These are phyloP conservation scores for Athelia sp. DNA, from an alignment of 1,284 basidiomycete species.

Conservation along the genomic window DNA sequence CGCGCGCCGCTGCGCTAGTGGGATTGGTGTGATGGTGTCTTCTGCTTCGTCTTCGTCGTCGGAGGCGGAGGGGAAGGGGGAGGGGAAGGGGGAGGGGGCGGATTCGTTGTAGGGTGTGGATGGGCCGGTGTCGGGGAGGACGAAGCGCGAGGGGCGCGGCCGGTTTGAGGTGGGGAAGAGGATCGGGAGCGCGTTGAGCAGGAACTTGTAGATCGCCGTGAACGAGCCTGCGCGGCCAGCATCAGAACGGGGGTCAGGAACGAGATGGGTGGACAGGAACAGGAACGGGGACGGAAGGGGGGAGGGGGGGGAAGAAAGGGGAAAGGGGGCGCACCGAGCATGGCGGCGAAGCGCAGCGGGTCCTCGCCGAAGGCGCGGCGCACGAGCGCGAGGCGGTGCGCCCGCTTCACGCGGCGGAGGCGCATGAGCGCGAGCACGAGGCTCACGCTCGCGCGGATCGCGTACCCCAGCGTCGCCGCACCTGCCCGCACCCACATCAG, in stretches of 20 bases:
- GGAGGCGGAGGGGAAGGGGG: conserved; percentile 9
- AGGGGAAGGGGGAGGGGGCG: conserved; percentile 12
- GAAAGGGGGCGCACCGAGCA: conserved; percentile 58
- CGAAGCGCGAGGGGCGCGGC: conserved; percentile 3
- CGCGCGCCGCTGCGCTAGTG: conserved; percentile 27
- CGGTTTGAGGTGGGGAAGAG: conserved; percentile 43
- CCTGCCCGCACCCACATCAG: conserved; percentile 43
- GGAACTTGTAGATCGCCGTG: conserved; percentile 76
- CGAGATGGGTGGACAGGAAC: too few species aligned
- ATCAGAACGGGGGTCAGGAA: too few species aligned
- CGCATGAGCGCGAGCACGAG: conserved; percentile 70
- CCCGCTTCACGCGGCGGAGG: conserved; percentile 57
- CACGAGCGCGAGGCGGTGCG: conserved; percentile 54
- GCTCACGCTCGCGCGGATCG: conserved; percentile 78
- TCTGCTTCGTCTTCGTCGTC: conserved; percentile 18
- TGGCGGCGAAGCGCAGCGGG: conserved; percentile 77
- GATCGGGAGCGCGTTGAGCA: conserved; percentile 80
- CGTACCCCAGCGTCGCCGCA: conserved; percentile 73
- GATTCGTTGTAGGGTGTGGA: conserved; percentile 5
- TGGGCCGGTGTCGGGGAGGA: conserved; percentile 16
- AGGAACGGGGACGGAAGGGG: too few species aligned
- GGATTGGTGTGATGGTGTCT: conserved; percentile 15
- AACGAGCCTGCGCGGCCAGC: conserved; percentile 78
- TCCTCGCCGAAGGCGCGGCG: conserved; percentile 78
- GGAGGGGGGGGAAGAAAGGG: too few species aligned